Conservation (phyloP, 2,329 filamentous ascomycete species). For the Cercospora beticola region DNA sequence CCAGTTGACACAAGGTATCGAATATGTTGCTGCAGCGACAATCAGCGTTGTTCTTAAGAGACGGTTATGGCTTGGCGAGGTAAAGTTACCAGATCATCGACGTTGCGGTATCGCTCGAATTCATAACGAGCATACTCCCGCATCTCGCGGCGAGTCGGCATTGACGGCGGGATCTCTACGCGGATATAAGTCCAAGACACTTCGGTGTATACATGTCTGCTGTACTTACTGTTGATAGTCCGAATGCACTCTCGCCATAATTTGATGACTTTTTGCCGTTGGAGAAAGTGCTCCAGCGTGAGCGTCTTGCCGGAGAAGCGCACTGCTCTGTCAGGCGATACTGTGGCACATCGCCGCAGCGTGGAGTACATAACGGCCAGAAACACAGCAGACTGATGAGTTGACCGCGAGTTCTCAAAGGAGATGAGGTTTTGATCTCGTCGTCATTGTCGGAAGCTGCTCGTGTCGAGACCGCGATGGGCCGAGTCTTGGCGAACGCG, state of each 20-base stretch:
- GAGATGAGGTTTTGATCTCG: not conserved
- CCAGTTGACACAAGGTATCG: slow-evolving; percentile 52
- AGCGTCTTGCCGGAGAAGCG: slow-evolving; percentile 36
- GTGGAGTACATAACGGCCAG: slow-evolving; percentile 18
- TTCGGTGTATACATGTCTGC: no score
- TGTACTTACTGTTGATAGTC: slow-evolving; percentile 35
- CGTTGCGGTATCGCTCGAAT: slow-evolving; percentile 49
- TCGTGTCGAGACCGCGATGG: not conserved
- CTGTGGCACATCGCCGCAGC: slow-evolving; percentile 32
- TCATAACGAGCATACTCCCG: slow-evolving; percentile 50
- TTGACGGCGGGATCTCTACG: slow-evolving; percentile 39
- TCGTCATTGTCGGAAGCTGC: not conserved
- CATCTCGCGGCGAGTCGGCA: slow-evolving; percentile 45
- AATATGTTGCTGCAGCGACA: slow-evolving; percentile 43
- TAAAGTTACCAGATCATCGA: slow-evolving; percentile 48
- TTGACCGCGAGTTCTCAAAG: no score
- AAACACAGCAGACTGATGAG: not conserved
- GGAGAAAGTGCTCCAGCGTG: slow-evolving; percentile 49
- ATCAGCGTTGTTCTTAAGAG: slow-evolving; percentile 18
- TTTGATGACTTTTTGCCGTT: slow-evolving; percentile 48
- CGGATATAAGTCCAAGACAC: no score
- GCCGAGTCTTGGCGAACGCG: slow-evolving; percentile 1
- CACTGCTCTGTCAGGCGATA: slow-evolving; percentile 34
- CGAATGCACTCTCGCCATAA: slow-evolving; percentile 52
- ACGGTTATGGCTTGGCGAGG: not conserved